A percentile compares a stretch with the other conserved stretches of the same genome.
Evolutionary conservation across 345 rosid species (phyloP).

Genomic region (Psidium friedrichsthalianum): DNA sequence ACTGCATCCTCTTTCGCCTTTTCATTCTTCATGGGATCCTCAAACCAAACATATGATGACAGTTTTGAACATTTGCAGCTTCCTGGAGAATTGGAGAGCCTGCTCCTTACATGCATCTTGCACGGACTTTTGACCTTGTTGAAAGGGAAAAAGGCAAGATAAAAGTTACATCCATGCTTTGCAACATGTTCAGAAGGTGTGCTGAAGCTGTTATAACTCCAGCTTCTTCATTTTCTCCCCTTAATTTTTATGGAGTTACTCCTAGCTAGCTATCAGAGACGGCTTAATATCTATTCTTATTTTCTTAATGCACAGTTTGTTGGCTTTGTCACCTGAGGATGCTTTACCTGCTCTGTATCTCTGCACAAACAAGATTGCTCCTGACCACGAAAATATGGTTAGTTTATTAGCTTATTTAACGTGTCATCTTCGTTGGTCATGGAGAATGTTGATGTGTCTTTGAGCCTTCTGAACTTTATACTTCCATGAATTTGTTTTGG

Average conservation of each 20-base stretch:
- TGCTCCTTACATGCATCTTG: constrained; percentile 82
- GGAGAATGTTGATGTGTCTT: not conserved
- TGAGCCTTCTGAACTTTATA: not conserved
- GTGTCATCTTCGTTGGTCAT: not conserved
- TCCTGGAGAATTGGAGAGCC: constrained; percentile 76
- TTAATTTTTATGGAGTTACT: not conserved
- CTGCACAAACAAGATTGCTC: constrained; percentile 81
- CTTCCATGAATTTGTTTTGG: not conserved
- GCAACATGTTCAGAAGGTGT: constrained; percentile 97
- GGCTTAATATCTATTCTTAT: not conserved
- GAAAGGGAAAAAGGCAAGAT: constrained; percentile 80
- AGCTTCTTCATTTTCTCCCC: not conserved
- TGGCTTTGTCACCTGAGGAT: constrained; percentile 84
- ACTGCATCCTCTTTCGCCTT: not conserved
- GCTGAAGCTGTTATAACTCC: not conserved
- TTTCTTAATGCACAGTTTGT: constrained; percentile 38
- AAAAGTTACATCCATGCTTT: constrained; percentile 73
- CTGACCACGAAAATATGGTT: constrained; percentile 79
- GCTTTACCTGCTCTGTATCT: constrained; percentile 74
- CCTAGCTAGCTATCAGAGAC: not conserved
- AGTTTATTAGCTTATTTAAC: constrained; percentile 4
- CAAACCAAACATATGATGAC: not conserved
- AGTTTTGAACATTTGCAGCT: constrained; percentile 34
- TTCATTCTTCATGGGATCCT: not conserved
- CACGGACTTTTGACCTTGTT: constrained; percentile 68